Evolutionary conservation across 2,329 filamentous ascomycete species (phyloP).

Genomic region (Pseudophaeomoniella oleicola): DNA sequence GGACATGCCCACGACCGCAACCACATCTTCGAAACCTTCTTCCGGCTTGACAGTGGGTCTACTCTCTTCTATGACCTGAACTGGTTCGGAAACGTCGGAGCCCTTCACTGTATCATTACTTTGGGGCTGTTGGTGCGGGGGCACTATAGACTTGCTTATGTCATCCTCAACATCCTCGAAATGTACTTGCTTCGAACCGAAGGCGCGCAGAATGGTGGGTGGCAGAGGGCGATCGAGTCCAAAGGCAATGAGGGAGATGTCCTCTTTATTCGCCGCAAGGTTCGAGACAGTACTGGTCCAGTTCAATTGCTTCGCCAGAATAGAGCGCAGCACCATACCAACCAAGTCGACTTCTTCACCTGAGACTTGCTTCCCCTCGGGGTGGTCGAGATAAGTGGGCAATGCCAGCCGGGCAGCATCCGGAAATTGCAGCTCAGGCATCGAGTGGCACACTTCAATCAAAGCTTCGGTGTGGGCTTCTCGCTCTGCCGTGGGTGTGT

Average conservation of each 20-base stretch:
- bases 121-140: conserved; percentile 3
- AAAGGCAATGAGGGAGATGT: conserved; percentile 17
- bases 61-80: not conserved
- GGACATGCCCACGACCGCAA: conserved; percentile 15
- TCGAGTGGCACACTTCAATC: conserved; percentile 14
- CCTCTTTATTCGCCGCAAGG: conserved; percentile 2
- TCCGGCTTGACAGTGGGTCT: conserved; percentile 2
- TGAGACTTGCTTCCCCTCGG: conserved; percentile 3
- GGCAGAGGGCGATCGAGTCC: conserved; percentile 23
- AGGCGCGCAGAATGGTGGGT: conserved; percentile 14
- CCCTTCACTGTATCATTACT: conserved; percentile 10
- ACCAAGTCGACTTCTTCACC: conserved; percentile 10
- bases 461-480: conserved; percentile 9
- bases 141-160: too few relatives aligned
- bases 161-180: conserved; percentile 3
- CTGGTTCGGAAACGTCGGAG: not conserved
- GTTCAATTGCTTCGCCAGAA: conserved; percentile 18
- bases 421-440: conserved; percentile 18
- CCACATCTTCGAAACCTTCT: conserved; percentile 8
- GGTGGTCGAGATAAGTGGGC: conserved; percentile 9
- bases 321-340: conserved; percentile 16
- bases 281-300: conserved; percentile 20
- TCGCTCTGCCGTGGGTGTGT: conserved; percentile 7
- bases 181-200: conserved; percentile 8
- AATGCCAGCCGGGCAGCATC: conserved; percentile 14